Evolutionary conservation across 129 eudicot species (phyloP), one percentile per base, ranked within the genome.

Genomic region (Chrysanthemum lavandulifolium): DNA sequence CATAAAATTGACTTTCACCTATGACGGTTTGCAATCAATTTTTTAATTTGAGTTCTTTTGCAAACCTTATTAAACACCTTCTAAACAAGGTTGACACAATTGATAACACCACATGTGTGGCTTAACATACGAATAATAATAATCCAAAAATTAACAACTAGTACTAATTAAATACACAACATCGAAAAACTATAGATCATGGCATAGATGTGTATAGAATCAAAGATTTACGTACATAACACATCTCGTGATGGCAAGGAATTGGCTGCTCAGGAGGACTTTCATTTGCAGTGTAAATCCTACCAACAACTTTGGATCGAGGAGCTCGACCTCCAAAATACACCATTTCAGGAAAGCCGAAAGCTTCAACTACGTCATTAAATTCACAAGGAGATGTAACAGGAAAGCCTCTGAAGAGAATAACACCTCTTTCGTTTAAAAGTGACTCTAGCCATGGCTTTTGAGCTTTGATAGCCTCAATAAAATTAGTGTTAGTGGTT

Each of bases 191-290:
- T 10, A 40, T 40, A 8, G 47, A 40, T 40, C 33, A 62, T 29
- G 14, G 31, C 48, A 61, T 12, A 1, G 15, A n/a, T 27, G 14
- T 25, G 61, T 23, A 60, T 60, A 12, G n/a, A 15, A 8, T 60
- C 9, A 60, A 23, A n/a, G 16, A 69, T n/a, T 16, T 52, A 83
- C 91, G 80, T 86, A 92, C 98, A 77, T 92, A 87, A 78, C 85
- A 33, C 75, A 56, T 56, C 51, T 71, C 75, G 6, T 55, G 48
- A 54, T 71, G 66, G 40, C 56, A 71, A 71, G 61, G 75, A 33
- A 71, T 71, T 36, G 33, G 61, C 49, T 31, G 10, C 10, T 71
- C 69, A 48, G 40, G n/a, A 0, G 69, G 69, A 50, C 69, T 64
- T 64, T 40, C 47, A 40, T 40, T 40, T 40, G 47, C 47, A 40